These are phyloP conservation scores for Monosporascus sp. DNA, from an alignment of 2,329 filamentous ascomycete genomes.

Conservation along the genomic window DNA sequence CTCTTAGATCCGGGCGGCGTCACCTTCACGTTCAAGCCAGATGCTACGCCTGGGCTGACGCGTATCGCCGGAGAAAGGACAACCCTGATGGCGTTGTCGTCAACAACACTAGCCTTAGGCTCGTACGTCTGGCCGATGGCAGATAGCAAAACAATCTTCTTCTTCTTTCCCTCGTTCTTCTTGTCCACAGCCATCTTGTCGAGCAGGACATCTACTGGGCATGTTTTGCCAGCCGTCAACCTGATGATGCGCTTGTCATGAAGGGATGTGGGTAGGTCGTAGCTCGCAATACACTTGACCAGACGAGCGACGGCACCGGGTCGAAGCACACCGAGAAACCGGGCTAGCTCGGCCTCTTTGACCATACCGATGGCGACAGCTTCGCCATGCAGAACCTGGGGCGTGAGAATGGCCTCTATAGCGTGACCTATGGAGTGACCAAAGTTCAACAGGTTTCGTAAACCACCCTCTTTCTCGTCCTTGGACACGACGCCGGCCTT, in stretches of 20 bases:
- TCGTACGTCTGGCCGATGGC: constrained; percentile 87
- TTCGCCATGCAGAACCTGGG: constrained; percentile 92
- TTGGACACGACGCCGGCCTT: constrained; percentile 93
- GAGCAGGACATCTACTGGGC: constrained; percentile 78
- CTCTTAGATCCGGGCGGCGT: constrained; percentile 94
- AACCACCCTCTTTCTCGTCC: constrained; percentile 88
- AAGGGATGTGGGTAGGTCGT: constrained; percentile 80
- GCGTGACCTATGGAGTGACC: constrained; percentile 98
- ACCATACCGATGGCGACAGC: constrained; percentile 98
- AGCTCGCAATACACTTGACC: constrained; percentile 90
- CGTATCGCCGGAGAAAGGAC: constrained; percentile 75
- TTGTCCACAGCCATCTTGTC: constrained; percentile 97
- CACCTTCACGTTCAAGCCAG: constrained; percentile 63
- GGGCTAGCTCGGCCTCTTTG: constrained; percentile 89
- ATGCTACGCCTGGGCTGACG: constrained; percentile 67
- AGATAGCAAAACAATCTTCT: constrained; percentile 91
- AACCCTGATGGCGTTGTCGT: constrained; percentile 76
- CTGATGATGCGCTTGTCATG: constrained; percentile 77
- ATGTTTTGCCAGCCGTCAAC: constrained; percentile 79
- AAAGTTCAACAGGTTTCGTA: constrained; percentile 94
- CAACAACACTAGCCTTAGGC: constrained; percentile 81
- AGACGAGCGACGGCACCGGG: constrained; percentile 85
- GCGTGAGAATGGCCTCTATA: constrained; percentile 90
- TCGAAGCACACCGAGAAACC: constrained; percentile 78
- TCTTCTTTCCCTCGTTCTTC: constrained; percentile 93